A percentile compares a stretch with the other conserved stretches of the same genome.
These are phyloP conservation scores for Postia placenta DNA, from an alignment of 768 basidiomycete species.

Conservation along the genomic window DNA sequence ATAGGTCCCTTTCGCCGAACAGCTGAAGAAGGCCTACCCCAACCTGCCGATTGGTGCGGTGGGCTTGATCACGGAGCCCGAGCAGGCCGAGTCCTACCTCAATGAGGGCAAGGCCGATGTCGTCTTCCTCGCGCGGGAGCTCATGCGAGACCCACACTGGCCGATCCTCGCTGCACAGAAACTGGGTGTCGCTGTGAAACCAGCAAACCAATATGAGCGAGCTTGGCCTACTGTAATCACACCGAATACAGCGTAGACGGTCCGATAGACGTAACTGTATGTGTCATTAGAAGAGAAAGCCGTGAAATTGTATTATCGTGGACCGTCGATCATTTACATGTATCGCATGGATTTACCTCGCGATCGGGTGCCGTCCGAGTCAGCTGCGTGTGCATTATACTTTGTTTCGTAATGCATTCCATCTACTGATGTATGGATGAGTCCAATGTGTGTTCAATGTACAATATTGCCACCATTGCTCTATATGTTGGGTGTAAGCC, in stretches of 20 bases:
- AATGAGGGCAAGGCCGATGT: slow-evolving; percentile 63
- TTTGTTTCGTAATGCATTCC: neutral
- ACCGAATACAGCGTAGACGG: neutral
- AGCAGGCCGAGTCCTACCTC: slow-evolving; percentile 56
- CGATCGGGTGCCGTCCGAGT: neutral
- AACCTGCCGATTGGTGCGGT: slow-evolving; percentile 54
- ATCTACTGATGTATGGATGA: neutral
- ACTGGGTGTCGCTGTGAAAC: slow-evolving; percentile 58
- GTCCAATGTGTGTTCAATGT: neutral
- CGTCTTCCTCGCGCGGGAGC: slow-evolving; percentile 59
- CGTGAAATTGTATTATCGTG: neutral
- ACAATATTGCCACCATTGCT: neutral
- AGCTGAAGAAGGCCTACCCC: slow-evolving; percentile 55
- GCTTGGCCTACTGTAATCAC: slow-evolving; percentile 35
- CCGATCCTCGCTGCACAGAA: slow-evolving; percentile 53
- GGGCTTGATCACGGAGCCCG: slow-evolving; percentile 63
- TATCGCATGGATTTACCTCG: too few relatives aligned
- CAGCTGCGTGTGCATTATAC: neutral
- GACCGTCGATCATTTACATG: too few relatives aligned
- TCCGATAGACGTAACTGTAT: neutral
- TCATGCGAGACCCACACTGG: slow-evolving; percentile 65
- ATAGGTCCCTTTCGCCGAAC: slow-evolving; percentile 64
- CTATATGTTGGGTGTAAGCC: slow-evolving; percentile 48
- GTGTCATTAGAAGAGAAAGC: neutral
- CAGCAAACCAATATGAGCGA: slow-evolving; percentile 68